Evolutionary conservation across 1,284 basidiomycete species (phyloP), one percentile per base, ranked within the genome.

Genomic region (Naganishia albida): DNA sequence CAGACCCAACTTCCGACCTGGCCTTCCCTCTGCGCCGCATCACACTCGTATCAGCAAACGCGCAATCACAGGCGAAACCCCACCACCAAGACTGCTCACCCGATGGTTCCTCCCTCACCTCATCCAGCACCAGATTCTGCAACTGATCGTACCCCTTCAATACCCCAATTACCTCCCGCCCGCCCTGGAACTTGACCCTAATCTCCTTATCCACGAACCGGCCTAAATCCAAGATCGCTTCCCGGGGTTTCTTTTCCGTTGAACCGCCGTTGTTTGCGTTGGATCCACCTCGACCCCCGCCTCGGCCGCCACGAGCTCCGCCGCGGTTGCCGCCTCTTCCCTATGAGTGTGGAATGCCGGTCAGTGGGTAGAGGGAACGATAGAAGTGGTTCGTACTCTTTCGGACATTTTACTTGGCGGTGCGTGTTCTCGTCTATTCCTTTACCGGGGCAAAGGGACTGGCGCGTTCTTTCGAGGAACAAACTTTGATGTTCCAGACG

Each of bases 61-160:
- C 34, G 8, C 13, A 30, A 38, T 12, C 16, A 38, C 18, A 44
- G 38, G 12, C 12, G 50, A 23, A 44, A 25, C 23, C 3, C 23
- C 23, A 2, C 1, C 26, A 25, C 13, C 6, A 12, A 23, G 13
- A 6, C 3, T 18, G 73, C 79, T 71, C 75, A 80, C 80, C 75
- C 68, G 77, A 74, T 50, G 75, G 77, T 62, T 77, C 76, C 70
- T 80, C 80, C n/a, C 77, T 73, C 0, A 80, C 80, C 56, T 80
- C 80, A 65, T 80, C 80, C 73, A 80, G 74, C 42, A 80, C 95
- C 64, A 99, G 86, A 78, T 99, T 99, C 72, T 99, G 85, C 49
- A 99, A 83, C 74, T 98, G 94, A 80, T 99, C 96, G 75, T 88
- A 98, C 15, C 95, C 95, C 80, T 99, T 99, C 69, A 99, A 81